phyloP scores from a whole-genome alignment of 2,329 filamentous ascomycete genomes.

The Clarireedia hainanense region DNA sequence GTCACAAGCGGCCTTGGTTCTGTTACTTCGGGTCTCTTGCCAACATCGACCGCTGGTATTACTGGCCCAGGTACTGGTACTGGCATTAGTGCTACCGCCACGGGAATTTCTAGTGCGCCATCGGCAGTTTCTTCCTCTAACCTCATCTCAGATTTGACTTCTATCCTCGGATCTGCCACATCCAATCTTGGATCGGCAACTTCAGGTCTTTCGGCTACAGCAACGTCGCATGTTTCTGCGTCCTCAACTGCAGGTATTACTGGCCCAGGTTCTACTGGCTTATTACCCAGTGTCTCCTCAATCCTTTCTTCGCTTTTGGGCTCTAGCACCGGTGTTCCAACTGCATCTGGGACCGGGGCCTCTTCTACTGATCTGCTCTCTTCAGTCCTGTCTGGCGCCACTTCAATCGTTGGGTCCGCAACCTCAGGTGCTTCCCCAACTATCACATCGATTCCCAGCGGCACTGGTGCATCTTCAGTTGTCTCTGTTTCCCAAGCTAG shows the following conservation, averaged over 20 bases:
- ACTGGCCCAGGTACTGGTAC: neutral
- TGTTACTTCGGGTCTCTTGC: neutral
- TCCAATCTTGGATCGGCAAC: neutral
- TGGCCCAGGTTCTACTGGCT: neutral
- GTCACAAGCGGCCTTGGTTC: neutral
- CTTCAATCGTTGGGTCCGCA: neutral
- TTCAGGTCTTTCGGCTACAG: slow-evolving; percentile 5
- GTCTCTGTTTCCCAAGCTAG: neutral
- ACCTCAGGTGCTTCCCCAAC: neutral
- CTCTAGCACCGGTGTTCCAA: neutral
- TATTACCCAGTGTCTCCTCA: neutral
- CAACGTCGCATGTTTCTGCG: slow-evolving; percentile 6
- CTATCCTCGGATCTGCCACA: neutral
- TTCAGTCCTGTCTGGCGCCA: neutral
- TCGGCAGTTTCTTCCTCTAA: neutral
- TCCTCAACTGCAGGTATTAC: slow-evolving; percentile 4
- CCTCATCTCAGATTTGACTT: neutral
- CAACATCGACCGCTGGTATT: neutral
- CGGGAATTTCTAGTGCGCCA: no score
- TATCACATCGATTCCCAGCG: neutral
- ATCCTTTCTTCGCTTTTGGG: neutral
- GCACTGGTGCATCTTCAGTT: neutral
- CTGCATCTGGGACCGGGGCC: neutral
- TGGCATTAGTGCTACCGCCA: no score
- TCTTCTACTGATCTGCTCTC: neutral